phyloP scores from a whole-genome alignment of 306 rosid species.

The Mimosa pudica region DNA sequence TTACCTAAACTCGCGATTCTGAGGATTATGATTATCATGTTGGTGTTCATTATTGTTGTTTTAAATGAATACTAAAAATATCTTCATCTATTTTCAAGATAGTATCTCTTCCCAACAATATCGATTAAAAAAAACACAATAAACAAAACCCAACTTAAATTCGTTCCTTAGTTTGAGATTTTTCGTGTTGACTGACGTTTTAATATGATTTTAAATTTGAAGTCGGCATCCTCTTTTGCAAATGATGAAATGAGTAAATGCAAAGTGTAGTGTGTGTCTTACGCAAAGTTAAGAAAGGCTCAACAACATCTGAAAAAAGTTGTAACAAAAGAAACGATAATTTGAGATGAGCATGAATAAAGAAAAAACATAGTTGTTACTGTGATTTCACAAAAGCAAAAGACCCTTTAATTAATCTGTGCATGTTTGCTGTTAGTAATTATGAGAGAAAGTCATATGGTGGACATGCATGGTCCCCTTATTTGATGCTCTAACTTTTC shows the following conservation, averaged over 20 bases:
- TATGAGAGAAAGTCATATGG: constrained; percentile 47
- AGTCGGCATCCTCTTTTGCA: constrained; percentile 17
- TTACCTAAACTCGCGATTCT: no score
- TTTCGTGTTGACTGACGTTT: not conserved
- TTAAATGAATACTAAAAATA: no score
- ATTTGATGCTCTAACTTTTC: constrained; percentile 47
- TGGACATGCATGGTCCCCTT: constrained; percentile 53
- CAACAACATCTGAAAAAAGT: constrained; percentile 20
- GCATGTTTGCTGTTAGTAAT: constrained; percentile 55
- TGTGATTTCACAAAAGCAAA: constrained; percentile 38
- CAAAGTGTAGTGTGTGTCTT: constrained; percentile 9
- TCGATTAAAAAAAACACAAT: not conserved
- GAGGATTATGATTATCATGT: no score
- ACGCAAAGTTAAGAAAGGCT: constrained; percentile 29
- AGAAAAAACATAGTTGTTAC: constrained; percentile 38
- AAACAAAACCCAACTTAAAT: not conserved
- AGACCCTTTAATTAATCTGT: constrained; percentile 28
- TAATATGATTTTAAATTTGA: not conserved
- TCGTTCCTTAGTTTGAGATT: not conserved
- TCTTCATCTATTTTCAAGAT: no score
- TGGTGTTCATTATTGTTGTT: no score
- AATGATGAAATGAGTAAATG: constrained; percentile 5
- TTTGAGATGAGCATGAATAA: constrained; percentile 31
- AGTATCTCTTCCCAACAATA: not conserved
- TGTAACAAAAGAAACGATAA: constrained; percentile 32